These are phyloP conservation scores for Colletotrichum liaoningense DNA, from an alignment of 2,329 filamentous ascomycete species.

Conservation along the genomic window DNA sequence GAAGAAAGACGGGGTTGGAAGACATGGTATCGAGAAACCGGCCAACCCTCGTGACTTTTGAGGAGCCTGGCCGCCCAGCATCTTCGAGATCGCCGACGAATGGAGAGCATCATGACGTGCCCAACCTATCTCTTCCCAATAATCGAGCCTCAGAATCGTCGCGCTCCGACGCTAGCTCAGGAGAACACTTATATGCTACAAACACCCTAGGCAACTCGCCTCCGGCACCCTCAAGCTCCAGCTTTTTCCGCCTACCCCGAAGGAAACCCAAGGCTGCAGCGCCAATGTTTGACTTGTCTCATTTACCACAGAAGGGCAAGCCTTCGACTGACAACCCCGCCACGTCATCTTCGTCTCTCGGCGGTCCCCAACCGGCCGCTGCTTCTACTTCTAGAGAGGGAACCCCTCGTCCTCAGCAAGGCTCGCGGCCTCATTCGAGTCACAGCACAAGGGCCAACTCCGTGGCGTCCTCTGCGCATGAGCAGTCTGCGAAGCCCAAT, in stretches of 20 bases:
- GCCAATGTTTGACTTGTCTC: constrained; percentile 85
- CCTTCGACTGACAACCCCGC: constrained; percentile 44
- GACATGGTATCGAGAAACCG: constrained; percentile 42
- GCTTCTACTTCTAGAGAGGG: constrained; percentile 19
- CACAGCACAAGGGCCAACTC: constrained; percentile 32
- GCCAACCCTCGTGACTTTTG: constrained; percentile 54
- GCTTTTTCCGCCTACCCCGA: constrained; percentile 85
- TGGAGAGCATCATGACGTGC: constrained; percentile 22
- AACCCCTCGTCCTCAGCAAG: constrained; percentile 21
- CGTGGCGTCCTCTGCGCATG: constrained; percentile 46
- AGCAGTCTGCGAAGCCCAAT: constrained; percentile 45
- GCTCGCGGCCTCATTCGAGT: constrained; percentile 34
- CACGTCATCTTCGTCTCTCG: constrained; percentile 58
- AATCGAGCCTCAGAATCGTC: constrained; percentile 74
- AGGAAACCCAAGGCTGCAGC: constrained; percentile 80
- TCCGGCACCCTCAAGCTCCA: constrained; percentile 68
- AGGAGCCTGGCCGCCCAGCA: constrained; percentile 67
- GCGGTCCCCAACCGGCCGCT: constrained; percentile 30
- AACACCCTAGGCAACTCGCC: constrained; percentile 67
- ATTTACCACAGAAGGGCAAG: constrained; percentile 81
- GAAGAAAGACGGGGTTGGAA: constrained; percentile 48
- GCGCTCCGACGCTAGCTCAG: constrained; percentile 85
- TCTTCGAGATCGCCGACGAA: constrained; percentile 44
- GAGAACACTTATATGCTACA: constrained; percentile 71
- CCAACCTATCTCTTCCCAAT: constrained; percentile 18